Evolutionary conservation across 1,139 yeast species (phyloP).

Genomic region (Geotrichum aggregatum): DNA sequence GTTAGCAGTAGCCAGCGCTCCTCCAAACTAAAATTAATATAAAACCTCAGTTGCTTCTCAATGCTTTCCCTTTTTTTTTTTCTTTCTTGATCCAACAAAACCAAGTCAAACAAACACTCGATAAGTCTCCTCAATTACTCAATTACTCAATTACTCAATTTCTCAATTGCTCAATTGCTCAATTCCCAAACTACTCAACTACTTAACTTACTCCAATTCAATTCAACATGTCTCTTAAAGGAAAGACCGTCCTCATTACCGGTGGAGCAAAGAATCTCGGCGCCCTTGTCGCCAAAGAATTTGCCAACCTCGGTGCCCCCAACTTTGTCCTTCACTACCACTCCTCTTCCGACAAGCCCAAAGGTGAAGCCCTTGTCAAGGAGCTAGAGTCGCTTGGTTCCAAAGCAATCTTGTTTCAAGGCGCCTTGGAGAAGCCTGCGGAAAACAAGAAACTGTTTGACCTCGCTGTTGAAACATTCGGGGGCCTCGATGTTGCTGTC

Average conservation of each 20-base stretch:
- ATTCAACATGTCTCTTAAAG: constrained; percentile 29
- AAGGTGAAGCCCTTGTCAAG: constrained; percentile 44
- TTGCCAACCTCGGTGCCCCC: constrained; percentile 51
- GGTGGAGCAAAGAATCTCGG: constrained; percentile 70
- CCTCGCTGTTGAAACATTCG: constrained; percentile 44
- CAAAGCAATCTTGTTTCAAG: constrained; percentile 47
- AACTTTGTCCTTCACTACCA: constrained; percentile 57
- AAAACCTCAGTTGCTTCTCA: no score
- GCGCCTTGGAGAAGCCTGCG: constrained; percentile 44
- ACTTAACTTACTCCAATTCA: not conserved
- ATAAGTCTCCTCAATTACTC: no score
- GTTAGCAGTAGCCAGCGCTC: no score
- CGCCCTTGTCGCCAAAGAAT: constrained; percentile 52
- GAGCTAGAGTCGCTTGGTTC: constrained; percentile 41
- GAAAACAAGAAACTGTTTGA: constrained; percentile 47
- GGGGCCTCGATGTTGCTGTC: constrained; percentile 57
- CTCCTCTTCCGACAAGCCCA: constrained; percentile 41
- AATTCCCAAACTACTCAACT: not conserved
- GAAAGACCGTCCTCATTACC: constrained; percentile 55
- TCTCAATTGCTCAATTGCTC: not conserved
- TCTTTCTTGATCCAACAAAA: no score
- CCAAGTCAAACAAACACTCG: no score
- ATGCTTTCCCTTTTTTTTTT: no score
- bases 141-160: not conserved
- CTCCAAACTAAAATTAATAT: no score